Evolutionary conservation across 768 basidiomycete genomes (phyloP).

Genomic region (Leccinum broughii): DNA sequence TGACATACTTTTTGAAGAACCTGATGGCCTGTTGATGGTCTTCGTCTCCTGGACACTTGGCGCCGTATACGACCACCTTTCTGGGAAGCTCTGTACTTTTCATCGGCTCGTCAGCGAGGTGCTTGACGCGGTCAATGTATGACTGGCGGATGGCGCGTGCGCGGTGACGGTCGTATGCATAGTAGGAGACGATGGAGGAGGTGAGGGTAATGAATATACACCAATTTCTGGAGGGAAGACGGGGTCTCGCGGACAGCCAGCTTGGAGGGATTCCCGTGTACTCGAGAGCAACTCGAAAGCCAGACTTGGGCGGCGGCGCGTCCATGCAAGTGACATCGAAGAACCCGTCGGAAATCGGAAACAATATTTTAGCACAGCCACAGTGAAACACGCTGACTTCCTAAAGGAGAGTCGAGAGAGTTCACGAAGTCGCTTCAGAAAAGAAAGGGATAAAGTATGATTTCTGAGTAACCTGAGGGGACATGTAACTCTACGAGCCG

Average conservation of each 20-base stretch:
- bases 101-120: constrained; percentile 69
- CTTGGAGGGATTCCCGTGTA: constrained; percentile 71
- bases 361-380: constrained; percentile 24
- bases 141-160: constrained; percentile 75
- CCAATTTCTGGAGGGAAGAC: constrained; percentile 91
- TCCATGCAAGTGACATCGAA: constrained; percentile 10
- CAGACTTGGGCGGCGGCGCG: constrained; percentile 41
- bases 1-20: constrained; percentile 96
- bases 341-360: constrained; percentile 24
- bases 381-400: too few species aligned
- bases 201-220: constrained; percentile 86
- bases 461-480: too few species aligned
- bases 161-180: constrained; percentile 83
- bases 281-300: constrained; percentile 59
- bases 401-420: too few species aligned
- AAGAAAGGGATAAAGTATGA: too few species aligned
- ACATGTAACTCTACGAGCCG: too few species aligned
- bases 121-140: constrained; percentile 78
- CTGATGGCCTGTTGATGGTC: constrained; percentile 80
- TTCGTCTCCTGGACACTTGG: constrained; percentile 94
- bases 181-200: constrained; percentile 66
- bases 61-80: constrained; percentile 82
- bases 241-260: constrained; percentile 83
- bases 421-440: too few species aligned
- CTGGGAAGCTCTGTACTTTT: constrained; percentile 66